Percentiles rank a stretch among this genome's conserved stretches.
Evolutionary conservation across 2,329 filamentous ascomycete genomes (phyloP).

Genomic region (Sarocladiaceae sp.): DNA sequence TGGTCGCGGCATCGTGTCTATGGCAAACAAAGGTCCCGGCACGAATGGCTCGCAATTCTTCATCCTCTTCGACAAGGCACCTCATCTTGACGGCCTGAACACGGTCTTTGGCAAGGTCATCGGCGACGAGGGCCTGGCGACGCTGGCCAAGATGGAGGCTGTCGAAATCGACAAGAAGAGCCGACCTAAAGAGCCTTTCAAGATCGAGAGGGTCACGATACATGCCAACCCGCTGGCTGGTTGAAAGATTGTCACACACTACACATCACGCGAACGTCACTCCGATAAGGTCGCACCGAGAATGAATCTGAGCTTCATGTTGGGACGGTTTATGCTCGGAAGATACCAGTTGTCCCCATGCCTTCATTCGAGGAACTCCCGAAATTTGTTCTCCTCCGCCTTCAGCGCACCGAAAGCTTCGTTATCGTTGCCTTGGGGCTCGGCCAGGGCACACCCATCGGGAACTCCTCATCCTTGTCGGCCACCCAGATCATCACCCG

Average conservation of each 20-base stretch:
- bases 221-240: conserved; percentile 74
- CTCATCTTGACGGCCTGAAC: conserved; percentile 78
- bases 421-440: too few species aligned
- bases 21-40: conserved; percentile 70
- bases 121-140: conserved; percentile 56
- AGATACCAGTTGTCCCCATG: conserved; percentile 1
- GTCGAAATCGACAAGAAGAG: conserved; percentile 73
- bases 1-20: conserved; percentile 63
- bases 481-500: conserved; percentile 21
- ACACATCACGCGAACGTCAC: too few species aligned
- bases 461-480: conserved; percentile 11
- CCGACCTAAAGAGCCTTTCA: conserved; percentile 59
- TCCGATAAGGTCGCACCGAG: not conserved
- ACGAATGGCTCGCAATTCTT: conserved; percentile 81
- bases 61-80: conserved; percentile 67
- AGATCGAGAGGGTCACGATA: conserved; percentile 64
- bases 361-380: too few species aligned
- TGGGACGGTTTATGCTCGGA: not conserved
- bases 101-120: conserved; percentile 75
- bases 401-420: too few species aligned
- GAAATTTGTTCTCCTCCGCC: too few species aligned
- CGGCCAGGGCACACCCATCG: conserved; percentile 9
- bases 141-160: conserved; percentile 64
- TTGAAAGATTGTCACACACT: conserved; percentile 26
- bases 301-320: not conserved